A percentile compares a stretch with the other conserved stretches of the same genome.
phyloP scores from a whole-genome alignment of 805 yeast genomes.

The Candida wancherniae region DNA sequence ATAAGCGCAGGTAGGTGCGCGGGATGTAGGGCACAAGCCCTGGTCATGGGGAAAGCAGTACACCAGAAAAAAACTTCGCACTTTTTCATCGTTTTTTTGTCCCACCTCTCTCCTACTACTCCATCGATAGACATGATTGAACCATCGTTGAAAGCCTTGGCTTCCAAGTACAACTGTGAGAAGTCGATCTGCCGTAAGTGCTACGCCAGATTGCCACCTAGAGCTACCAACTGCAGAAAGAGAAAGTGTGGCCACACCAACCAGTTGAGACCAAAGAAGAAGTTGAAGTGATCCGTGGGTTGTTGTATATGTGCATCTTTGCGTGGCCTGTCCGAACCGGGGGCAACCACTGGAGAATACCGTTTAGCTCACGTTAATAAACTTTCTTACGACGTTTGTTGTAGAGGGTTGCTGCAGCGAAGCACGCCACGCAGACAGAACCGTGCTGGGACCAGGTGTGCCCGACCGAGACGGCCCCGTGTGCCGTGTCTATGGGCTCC shows the following conservation, averaged over 20 bases:
- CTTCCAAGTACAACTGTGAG: slow-evolving; percentile 99
- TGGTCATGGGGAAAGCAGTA: slow-evolving; percentile 8
- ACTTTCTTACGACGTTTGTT: slow-evolving; percentile 13
- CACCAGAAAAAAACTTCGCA: slow-evolving; percentile 15
- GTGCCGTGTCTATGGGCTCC: no score
- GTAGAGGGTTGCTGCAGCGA: slow-evolving; percentile 12
- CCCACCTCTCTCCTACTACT: slow-evolving; percentile 8
- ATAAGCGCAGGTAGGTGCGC: slow-evolving; percentile 15
- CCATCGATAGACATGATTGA: slow-evolving; percentile 63
- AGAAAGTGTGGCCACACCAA: slow-evolving; percentile 99
- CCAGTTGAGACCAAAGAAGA: slow-evolving; percentile 99
- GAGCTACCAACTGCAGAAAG: slow-evolving; percentile 99
- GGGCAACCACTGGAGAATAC: no score
- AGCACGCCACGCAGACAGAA: no score
- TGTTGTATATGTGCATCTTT: no score
- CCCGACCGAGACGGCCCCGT: no score
- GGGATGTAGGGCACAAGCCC: slow-evolving; percentile 10
- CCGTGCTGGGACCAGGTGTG: no score
- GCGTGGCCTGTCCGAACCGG: no score
- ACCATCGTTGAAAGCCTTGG: slow-evolving; percentile 98
- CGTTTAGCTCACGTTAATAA: slow-evolving; percentile 17
- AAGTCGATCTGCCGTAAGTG: slow-evolving; percentile 99
- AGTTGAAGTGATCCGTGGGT: slow-evolving; percentile 73
- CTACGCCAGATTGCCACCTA: slow-evolving; percentile 99
- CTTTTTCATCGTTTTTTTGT: no score